These are phyloP conservation scores for Malassezia pachydermatis DNA, from an alignment of 1,284 basidiomycete species.

Conservation along the genomic window DNA sequence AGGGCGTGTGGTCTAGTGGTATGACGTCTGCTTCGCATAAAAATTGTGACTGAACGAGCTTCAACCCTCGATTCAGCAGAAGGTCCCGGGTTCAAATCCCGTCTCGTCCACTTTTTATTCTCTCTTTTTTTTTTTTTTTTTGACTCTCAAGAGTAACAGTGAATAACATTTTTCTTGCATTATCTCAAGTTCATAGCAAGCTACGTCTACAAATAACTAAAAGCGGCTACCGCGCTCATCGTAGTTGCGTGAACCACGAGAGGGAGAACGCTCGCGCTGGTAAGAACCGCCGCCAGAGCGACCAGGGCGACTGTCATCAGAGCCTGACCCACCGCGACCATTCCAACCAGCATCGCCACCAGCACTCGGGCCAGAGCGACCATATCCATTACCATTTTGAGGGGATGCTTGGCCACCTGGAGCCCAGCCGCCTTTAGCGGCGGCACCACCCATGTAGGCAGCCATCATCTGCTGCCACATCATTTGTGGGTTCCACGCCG, in stretches of 20 bases:
- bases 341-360: constrained; percentile 38
- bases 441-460: constrained; percentile 20
- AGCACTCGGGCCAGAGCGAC: constrained; percentile 24
- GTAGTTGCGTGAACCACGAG: constrained; percentile 17
- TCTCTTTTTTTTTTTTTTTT: background rate
- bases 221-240: constrained; percentile 17
- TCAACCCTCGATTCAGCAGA: constrained; percentile 15
- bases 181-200: background rate
- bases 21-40: constrained; percentile 22
- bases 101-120: constrained; percentile 17
- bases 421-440: constrained; percentile 8
- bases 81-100: constrained; percentile 24
- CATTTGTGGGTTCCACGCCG: constrained; percentile 44
- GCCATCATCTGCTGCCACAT: constrained; percentile 45
- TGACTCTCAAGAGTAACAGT: background rate
- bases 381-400: constrained; percentile 32
- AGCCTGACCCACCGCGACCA: background rate
- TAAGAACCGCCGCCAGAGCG: constrained; percentile 3
- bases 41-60: constrained; percentile 11
- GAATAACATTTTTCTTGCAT: background rate
- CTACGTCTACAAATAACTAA: background rate
- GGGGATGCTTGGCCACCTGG: constrained; percentile 22
- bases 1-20: constrained; percentile 23
- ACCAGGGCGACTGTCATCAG: constrained; percentile 1
- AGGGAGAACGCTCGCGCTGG: constrained; percentile 16